Evolutionary conservation across 176 grass and related monocot species (phyloP).

Genomic region (Eragrostis nindensis): DNA sequence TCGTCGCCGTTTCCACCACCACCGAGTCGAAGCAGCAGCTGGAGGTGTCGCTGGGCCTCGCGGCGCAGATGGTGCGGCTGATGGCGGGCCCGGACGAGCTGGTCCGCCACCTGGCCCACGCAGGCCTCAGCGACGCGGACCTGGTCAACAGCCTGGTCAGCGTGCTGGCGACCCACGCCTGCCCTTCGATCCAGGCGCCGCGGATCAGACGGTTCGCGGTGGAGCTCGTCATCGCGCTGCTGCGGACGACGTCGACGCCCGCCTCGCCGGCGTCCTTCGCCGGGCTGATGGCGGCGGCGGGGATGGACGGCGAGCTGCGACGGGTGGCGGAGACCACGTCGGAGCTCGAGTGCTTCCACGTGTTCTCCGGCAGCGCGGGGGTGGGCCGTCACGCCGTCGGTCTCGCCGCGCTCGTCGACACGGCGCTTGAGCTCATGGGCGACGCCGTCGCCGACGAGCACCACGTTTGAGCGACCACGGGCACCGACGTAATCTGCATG

Average conservation of each 20-base stretch:
- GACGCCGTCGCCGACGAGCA: neutral
- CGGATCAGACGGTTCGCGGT: slow-evolving; percentile 57
- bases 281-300: slow-evolving; percentile 34
- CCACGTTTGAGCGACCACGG: no score
- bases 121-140: neutral
- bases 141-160: slow-evolving; percentile 38
- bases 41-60: slow-evolving; percentile 60
- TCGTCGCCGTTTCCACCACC: slow-evolving; percentile 11
- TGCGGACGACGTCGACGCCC: neutral
- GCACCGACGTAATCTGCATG: neutral
- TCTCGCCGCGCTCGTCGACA: slow-evolving; percentile 52
- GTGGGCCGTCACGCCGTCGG: slow-evolving; percentile 45
- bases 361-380: slow-evolving; percentile 72
- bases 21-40: slow-evolving; percentile 35
- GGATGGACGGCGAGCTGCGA: slow-evolving; percentile 41
- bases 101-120: slow-evolving; percentile 12
- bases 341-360: slow-evolving; percentile 76
- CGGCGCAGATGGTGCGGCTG: slow-evolving; percentile 41
- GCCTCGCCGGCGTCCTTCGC: neutral
- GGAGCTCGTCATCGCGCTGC: slow-evolving; percentile 53
- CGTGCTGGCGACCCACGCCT: slow-evolving; percentile 43
- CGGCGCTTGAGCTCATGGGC: slow-evolving; percentile 40
- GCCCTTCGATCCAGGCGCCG: slow-evolving; percentile 58
- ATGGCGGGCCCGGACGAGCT: slow-evolving; percentile 44
- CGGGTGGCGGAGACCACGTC: slow-evolving; percentile 66